A percentile compares a stretch with the other conserved stretches of the same genome.
phyloP scores from a whole-genome alignment of 805 yeast genomes.

The Kodamaea neixiangensis region DNA sequence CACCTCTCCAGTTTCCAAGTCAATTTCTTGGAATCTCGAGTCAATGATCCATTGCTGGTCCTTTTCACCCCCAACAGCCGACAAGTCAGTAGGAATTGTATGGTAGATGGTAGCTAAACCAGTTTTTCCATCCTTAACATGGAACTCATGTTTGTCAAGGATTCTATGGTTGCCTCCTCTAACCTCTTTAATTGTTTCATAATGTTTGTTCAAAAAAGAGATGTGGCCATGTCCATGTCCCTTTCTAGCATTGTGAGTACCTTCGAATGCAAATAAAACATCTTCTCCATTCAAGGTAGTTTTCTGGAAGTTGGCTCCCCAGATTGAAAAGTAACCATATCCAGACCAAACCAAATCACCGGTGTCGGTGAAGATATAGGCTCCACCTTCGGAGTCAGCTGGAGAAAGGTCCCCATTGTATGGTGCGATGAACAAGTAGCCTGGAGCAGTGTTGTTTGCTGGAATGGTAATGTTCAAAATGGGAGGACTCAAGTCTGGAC shows the following conservation, averaged over 20 bases:
- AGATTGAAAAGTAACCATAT: slow-evolving; percentile 30
- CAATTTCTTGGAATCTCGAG: slow-evolving; percentile 37
- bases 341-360: slow-evolving; percentile 44
- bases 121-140: slow-evolving; percentile 29
- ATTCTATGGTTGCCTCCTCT: slow-evolving; percentile 37
- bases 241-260: slow-evolving; percentile 30
- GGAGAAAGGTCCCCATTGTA: slow-evolving; percentile 20
- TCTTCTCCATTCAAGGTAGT: slow-evolving; percentile 21
- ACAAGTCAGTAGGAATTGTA: slow-evolving; percentile 31
- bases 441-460: slow-evolving; percentile 24
- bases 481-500: slow-evolving; percentile 39
- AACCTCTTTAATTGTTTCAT: slow-evolving; percentile 30
- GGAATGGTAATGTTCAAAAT: slow-evolving; percentile 32
- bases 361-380: slow-evolving; percentile 34
- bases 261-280: slow-evolving; percentile 35
- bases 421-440: slow-evolving; percentile 36
- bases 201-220: slow-evolving; percentile 30
- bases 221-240: slow-evolving; percentile 34
- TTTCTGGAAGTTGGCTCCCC: slow-evolving; percentile 16
- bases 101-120: slow-evolving; percentile 35
- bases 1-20: slow-evolving; percentile 35
- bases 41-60: slow-evolving; percentile 37
- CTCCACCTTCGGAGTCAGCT: slow-evolving; percentile 16
- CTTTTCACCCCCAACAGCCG: slow-evolving; percentile 24
- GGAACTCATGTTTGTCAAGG: slow-evolving; percentile 39